phyloP scores from a whole-genome alignment of 768 basidiomycete genomes.

The Cystobasidium onofrii region DNA sequence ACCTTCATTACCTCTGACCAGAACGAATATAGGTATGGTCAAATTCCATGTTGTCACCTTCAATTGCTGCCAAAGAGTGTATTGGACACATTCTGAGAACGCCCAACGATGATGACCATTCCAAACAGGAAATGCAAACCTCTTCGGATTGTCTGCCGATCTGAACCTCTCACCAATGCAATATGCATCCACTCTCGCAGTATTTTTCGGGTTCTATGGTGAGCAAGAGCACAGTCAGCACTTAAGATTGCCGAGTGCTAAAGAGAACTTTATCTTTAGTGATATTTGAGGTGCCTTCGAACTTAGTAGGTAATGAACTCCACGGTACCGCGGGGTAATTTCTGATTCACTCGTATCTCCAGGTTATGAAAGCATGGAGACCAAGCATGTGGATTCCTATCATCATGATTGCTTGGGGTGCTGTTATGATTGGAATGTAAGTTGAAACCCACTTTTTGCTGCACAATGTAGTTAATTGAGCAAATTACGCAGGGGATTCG shows the following conservation, averaged over 20 bases:
- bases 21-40: slow-evolving; percentile 1
- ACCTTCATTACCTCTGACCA: neutral
- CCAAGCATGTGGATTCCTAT: slow-evolving; percentile 69
- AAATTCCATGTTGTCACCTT: too few relatives aligned
- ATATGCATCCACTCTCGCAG: slow-evolving; percentile 44
- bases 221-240: too few relatives aligned
- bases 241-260: too few relatives aligned
- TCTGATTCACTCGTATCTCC: neutral
- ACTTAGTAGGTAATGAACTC: neutral
- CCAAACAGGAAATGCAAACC: slow-evolving; percentile 32
- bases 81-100: neutral
- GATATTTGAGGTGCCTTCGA: slow-evolving; percentile 53
- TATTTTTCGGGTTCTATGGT: slow-evolving; percentile 45
- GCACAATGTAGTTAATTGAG: too few relatives aligned
- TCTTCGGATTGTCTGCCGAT: slow-evolving; percentile 44
- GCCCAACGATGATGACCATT: slow-evolving; percentile 36
- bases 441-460: neutral
- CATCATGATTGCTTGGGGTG: slow-evolving; percentile 61
- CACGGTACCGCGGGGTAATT: neutral
- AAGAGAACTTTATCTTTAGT: slow-evolving; percentile 39
- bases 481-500: neutral
- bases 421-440: slow-evolving; percentile 51
- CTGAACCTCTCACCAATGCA: slow-evolving; percentile 43
- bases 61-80: too few relatives aligned
- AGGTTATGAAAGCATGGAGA: slow-evolving; percentile 41